phyloP scores from a whole-genome alignment of 2,329 filamentous ascomycete species.

The Beauveria caledonica region DNA sequence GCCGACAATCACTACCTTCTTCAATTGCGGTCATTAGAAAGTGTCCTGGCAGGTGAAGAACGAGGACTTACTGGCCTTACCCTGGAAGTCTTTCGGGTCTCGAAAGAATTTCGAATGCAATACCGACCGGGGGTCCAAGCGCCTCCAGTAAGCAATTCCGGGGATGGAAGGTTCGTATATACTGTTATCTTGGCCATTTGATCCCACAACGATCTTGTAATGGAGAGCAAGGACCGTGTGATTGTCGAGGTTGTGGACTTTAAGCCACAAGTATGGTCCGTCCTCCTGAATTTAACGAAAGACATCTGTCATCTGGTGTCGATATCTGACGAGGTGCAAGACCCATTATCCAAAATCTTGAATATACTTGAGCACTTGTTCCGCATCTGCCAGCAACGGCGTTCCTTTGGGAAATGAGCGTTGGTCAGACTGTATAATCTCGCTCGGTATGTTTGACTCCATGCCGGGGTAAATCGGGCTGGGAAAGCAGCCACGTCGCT shows the following conservation, averaged over 20 bases:
- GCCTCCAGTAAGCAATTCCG: not conserved
- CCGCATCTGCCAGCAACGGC: not conserved
- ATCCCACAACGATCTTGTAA: not conserved
- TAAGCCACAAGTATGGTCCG: not conserved
- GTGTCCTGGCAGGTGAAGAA: too few relatives aligned
- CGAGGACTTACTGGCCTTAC: not conserved
- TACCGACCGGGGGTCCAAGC: not conserved
- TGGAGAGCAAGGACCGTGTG: not conserved
- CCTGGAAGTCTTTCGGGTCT: not conserved
- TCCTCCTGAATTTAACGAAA: not conserved
- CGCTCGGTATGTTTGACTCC: conserved; percentile 5
- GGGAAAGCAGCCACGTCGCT: conserved; percentile 1
- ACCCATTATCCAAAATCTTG: not conserved
- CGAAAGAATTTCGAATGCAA: conserved; percentile 3
- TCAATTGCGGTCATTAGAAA: not conserved
- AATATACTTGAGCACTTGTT: not conserved
- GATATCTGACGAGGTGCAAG: not conserved
- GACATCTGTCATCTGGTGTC: conserved; percentile 1
- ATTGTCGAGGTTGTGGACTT: not conserved
- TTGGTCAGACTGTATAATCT: not conserved
- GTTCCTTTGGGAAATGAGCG: not conserved
- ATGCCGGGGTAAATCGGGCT: conserved; percentile 1
- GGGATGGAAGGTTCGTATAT: conserved; percentile 2
- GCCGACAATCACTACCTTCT: not conserved
- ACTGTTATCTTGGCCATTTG: not conserved